phyloP scores from a whole-genome alignment of 768 basidiomycete genomes.

The Leucocoprinus birnbaumii region DNA sequence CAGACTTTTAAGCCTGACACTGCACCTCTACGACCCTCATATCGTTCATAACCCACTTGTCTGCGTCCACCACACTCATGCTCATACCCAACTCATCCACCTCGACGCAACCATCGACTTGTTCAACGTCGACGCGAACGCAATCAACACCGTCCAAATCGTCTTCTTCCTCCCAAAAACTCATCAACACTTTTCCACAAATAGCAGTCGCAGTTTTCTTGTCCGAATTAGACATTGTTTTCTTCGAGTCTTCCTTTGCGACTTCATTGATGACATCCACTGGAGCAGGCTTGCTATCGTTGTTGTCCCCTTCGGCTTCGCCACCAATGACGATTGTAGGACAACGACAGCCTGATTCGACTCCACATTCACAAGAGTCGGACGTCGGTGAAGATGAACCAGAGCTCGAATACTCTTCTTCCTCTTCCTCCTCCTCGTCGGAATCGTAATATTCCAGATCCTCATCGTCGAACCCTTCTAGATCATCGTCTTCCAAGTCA shows the following conservation, averaged over 20 bases:
- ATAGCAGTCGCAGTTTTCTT: not conserved
- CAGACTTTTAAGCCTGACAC: not conserved
- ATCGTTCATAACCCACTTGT: not conserved
- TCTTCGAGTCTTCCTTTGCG: not conserved
- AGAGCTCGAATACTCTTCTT: slow-evolving; percentile 3
- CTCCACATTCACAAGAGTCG: not conserved
- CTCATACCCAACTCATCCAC: not conserved
- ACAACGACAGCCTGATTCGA: not conserved
- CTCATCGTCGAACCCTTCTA: slow-evolving; percentile 5
- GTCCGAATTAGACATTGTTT: not conserved
- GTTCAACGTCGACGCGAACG: not conserved
- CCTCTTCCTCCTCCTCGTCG: not conserved
- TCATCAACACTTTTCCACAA: slow-evolving; percentile 6
- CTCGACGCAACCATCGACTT: not conserved
- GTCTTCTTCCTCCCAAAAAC: slow-evolving; percentile 4
- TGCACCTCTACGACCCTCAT: slow-evolving; percentile 4
- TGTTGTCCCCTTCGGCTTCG: not conserved
- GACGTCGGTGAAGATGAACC: not conserved
- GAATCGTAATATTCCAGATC: not conserved
- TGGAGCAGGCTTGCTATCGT: not conserved
- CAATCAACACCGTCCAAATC: not conserved
- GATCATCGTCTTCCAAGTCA: slow-evolving; percentile 3
- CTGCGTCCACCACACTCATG: not conserved
- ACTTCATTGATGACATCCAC: not conserved
- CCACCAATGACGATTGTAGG: not conserved